Conservation (phyloP, 306 rosid species). For the Cucumis melo region DNA sequence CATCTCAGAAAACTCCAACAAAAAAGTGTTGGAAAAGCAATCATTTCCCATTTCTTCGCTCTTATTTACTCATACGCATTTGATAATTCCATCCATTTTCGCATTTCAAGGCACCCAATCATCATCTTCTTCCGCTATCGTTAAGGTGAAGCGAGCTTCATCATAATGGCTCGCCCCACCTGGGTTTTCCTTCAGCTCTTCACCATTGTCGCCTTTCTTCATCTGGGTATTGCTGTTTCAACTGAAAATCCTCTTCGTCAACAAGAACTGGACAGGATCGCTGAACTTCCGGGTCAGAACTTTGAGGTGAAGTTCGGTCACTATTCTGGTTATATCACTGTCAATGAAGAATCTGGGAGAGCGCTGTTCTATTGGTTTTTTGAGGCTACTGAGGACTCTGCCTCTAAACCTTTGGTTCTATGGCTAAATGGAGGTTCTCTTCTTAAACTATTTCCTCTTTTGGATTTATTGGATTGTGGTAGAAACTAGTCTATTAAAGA, state of each 20-base stretch:
- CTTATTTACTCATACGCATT: neutral
- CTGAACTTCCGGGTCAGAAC: constrained; percentile 37
- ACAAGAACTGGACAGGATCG: constrained; percentile 34
- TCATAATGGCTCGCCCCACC: neutral
- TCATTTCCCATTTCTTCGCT: neutral
- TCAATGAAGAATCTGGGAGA: constrained; percentile 48
- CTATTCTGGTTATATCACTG: constrained; percentile 51
- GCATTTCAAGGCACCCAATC: neutral
- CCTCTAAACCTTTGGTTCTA: constrained; percentile 47
- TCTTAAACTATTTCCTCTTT: neutral
- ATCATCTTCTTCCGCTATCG: neutral
- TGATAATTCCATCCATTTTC: neutral
- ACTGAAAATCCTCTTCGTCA: constrained; percentile 21
- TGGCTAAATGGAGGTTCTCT: constrained; percentile 62
- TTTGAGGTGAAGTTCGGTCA: constrained; percentile 37
- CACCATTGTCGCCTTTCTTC: constrained; percentile 9
- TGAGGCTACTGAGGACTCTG: constrained; percentile 41
- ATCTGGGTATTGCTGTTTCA: constrained; percentile 11
- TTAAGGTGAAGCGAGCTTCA: neutral
- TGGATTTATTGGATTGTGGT: neutral
- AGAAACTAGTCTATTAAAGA: neutral
- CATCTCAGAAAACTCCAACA: neutral
- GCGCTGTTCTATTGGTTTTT: constrained; percentile 57
- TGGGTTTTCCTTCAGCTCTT: constrained; percentile 12
- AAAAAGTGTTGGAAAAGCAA: neutral